A percentile compares a stretch with the other conserved stretches of the same genome.
Conservation (phyloP, 1,284 basidiomycete species). For the Austroboletus novae-zelandiae region DNA sequence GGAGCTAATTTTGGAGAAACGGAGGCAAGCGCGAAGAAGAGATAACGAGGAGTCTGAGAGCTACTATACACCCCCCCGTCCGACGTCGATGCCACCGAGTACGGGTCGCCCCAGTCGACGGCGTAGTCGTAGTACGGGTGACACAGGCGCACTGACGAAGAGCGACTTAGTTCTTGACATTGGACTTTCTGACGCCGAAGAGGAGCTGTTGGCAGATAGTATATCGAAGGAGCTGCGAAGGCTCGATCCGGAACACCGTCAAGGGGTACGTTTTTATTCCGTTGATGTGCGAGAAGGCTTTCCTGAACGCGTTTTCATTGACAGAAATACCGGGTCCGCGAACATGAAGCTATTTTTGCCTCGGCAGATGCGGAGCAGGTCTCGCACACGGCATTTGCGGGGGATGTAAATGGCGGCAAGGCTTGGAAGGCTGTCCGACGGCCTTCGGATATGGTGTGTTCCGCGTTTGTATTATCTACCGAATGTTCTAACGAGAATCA, state of each 20-base stretch:
- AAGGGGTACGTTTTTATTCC: constrained; percentile 44
- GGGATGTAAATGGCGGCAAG: constrained; percentile 78
- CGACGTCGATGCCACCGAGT: constrained; percentile 28
- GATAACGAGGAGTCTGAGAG: constrained; percentile 47
- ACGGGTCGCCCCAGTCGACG: constrained; percentile 53
- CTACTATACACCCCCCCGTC: constrained; percentile 32
- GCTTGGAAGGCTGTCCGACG: constrained; percentile 88
- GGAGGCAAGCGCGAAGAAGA: constrained; percentile 57
- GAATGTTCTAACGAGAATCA: constrained; percentile 30
- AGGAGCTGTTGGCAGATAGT: constrained; percentile 57
- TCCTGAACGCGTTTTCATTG: constrained; percentile 1
- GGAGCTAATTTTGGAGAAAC: constrained; percentile 68
- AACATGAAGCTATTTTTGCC: constrained; percentile 79
- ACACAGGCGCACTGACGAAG: constrained; percentile 48
- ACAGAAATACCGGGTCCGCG: constrained; percentile 62
- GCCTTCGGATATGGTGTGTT: constrained; percentile 87
- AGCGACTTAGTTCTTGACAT: constrained; percentile 42
- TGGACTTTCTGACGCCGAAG: constrained; percentile 39
- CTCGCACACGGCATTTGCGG: constrained; percentile 65
- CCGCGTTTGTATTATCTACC: background rate
- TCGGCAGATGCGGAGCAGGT: constrained; percentile 69
- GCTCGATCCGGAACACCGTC: constrained; percentile 44
- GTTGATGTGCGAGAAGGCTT: background rate
- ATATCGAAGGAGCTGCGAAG: constrained; percentile 69
- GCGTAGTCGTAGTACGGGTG: constrained; percentile 72